Evolutionary conservation across 768 basidiomycete species (phyloP).

Genomic region (Dentipellis fragilis): DNA sequence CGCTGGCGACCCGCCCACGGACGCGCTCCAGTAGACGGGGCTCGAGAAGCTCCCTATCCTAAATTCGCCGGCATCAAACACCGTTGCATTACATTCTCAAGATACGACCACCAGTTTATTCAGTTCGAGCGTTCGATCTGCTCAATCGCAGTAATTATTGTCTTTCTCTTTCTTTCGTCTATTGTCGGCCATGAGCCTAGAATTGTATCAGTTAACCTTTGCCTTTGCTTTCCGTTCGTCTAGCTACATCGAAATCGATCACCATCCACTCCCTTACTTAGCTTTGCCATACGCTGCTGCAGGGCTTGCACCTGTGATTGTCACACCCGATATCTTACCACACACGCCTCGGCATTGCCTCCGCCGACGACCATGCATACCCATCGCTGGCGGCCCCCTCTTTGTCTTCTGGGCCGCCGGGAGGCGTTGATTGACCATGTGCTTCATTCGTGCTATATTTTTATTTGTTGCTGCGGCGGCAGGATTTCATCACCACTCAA

Average conservation of each 20-base stretch:
- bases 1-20: conserved; percentile 39
- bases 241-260: background rate
- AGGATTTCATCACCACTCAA: background rate
- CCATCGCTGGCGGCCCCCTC: background rate
- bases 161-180: conserved; percentile 1
- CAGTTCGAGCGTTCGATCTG: background rate
- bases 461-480: background rate
- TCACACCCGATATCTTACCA: background rate
- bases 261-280: background rate
- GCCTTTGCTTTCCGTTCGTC: background rate
- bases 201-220: background rate
- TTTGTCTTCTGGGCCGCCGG: background rate
- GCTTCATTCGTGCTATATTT: background rate
- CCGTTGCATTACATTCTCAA: background rate
- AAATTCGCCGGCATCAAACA: conserved; percentile 3
- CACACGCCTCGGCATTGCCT: conserved; percentile 1
- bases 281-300: background rate
- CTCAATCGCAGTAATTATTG: background rate
- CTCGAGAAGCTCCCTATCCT: conserved; percentile 20
- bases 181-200: background rate
- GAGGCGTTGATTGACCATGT: conserved; percentile 3
- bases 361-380: conserved; percentile 2
- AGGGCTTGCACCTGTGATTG: background rate
- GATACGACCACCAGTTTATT: background rate
- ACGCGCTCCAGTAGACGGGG: conserved; percentile 31